Conservation (phyloP, 2,329 filamentous ascomycete species). For the Scleromitrula shiraiana region DNA sequence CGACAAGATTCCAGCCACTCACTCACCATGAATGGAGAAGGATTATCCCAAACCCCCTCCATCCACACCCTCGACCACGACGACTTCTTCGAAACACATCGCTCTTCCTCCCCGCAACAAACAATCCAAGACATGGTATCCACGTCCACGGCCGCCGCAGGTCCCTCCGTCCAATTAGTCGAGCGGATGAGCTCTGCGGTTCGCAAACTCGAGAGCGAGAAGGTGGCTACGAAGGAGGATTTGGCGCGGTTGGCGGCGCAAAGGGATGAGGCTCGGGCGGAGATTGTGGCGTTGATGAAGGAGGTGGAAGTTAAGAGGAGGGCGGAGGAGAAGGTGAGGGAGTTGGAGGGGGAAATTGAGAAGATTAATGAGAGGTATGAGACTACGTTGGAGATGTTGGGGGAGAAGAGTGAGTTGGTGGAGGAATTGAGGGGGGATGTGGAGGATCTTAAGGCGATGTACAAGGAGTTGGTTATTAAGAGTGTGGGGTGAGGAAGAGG, state of each 20-base stretch:
- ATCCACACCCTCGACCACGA: constrained; percentile 33
- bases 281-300: constrained; percentile 85
- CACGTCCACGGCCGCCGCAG: constrained; percentile 80
- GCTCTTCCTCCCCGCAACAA: constrained; percentile 53
- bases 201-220: constrained; percentile 83
- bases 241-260: constrained; percentile 72
- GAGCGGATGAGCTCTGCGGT: constrained; percentile 94
- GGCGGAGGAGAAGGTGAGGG: constrained; percentile 50
- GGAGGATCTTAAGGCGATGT: constrained; percentile 90
- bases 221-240: constrained; percentile 82
- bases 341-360: constrained; percentile 59
- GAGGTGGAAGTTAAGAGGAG: constrained; percentile 66
- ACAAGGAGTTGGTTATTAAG: constrained; percentile 67
- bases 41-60: constrained; percentile 17
- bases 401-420: constrained; percentile 92
- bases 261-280: constrained; percentile 81
- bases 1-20: constrained; percentile 27
- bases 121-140: constrained; percentile 79
- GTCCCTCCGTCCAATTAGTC: constrained; percentile 88
- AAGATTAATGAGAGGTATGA: constrained; percentile 73
- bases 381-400: constrained; percentile 86
- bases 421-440: constrained; percentile 88
- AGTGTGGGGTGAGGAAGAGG: not conserved
- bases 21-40: not conserved
- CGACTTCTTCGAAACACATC: constrained; percentile 43